Evolutionary conservation across 257 asterid species (phyloP).

Genomic region (Salvia hispanica): DNA sequence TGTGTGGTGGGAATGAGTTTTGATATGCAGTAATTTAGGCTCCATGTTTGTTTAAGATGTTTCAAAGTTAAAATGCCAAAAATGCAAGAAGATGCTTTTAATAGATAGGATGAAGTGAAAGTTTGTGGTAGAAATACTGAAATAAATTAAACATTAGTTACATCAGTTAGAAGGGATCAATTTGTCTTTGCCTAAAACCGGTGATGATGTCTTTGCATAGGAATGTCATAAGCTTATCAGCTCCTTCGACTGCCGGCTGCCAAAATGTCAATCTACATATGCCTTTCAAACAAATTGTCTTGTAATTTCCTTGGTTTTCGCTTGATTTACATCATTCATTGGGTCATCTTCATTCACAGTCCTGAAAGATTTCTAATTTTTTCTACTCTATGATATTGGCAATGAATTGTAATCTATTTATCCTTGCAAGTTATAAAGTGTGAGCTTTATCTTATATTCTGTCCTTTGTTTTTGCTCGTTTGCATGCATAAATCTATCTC

Average conservation of each 20-base stretch:
- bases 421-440: neutral
- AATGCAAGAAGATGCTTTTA: neutral
- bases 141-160: neutral
- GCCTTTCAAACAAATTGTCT: constrained; percentile 12
- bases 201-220: neutral
- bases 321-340: neutral
- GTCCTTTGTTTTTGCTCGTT: too few species aligned
- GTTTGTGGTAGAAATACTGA: constrained; percentile 2
- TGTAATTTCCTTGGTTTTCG: neutral
- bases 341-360: neutral
- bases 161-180: neutral
- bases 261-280: neutral
- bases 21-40: neutral
- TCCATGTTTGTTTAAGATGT: neutral
- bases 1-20: neutral
- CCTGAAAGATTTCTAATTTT: neutral
- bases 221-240: neutral
- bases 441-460: neutral
- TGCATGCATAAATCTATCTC: neutral
- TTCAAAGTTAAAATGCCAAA: neutral
- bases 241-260: neutral
- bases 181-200: neutral
- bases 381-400: neutral
- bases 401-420: neutral
- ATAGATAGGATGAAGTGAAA: neutral